Base-by-base conservation (phyloP, 805 yeast genomes). In the Ogataea chonburiensis region DNA sequence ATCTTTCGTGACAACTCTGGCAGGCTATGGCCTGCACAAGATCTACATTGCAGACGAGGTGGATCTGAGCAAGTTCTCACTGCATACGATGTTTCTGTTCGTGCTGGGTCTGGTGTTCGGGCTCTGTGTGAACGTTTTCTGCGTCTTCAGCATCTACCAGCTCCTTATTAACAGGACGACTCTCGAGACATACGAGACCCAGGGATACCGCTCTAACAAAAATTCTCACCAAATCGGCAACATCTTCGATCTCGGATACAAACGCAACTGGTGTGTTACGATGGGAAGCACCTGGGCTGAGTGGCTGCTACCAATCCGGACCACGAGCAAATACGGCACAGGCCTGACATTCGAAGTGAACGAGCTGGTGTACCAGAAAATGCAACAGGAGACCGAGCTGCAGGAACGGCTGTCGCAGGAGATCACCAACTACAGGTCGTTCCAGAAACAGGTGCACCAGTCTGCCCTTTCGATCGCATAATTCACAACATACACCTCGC, bases 111-210 rank as follows among this genome's bases (percentile, higher is more conserved):
- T 70, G 10, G 69, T 75, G 5, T 63, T 86, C 41, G 64, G 73
- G 4, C 38, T 85, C 0, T 74, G 91, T 5, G 70, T 84, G 32
- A 50, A 63, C 2, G 53, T 77, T 1, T 85, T 91, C 56, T 57
- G 75, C 0, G 67, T 62, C 1, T 80, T 83, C 48, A 71, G 79
- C 34, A 41, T 75, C 3, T 85, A 75, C 49, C 73, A 86, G 49
- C 58, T 86, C 7, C 43, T 77, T 14, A 60, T 56, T 8, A 91
- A 91, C 62, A 63, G 67, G 42, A 89, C 97, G 4, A 91, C 98
- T 0, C 71, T 91, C 17, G 98, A 93, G 61, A 66, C 79, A 41
- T 79, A 75, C 52, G 86, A 80, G 25, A 52, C 55, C 20, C 67
- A 71, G 30, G 66, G 81, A 48, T 68, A 68, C 44, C 57, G 68